These are phyloP conservation scores for Aspergillaceae sp. DNA, from an alignment of 2,329 filamentous ascomycete genomes.

Conservation along the genomic window DNA sequence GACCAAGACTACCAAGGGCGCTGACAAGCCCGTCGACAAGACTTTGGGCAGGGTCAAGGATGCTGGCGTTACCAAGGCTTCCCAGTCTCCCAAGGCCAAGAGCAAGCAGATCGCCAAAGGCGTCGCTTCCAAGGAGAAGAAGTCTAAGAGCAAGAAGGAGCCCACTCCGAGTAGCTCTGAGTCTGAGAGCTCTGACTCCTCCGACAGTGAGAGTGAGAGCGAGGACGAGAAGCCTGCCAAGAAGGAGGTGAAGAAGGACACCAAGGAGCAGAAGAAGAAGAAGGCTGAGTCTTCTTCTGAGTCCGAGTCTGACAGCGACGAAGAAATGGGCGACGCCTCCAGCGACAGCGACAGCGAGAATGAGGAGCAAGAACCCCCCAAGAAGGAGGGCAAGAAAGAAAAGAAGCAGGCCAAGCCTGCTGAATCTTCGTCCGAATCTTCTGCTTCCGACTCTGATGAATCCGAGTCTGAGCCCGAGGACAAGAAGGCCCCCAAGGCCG, in stretches of 20 bases:
- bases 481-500: constrained; percentile 15
- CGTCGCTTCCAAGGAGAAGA: constrained; percentile 32
- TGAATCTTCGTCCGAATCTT: constrained; percentile 19
- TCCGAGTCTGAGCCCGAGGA: constrained; percentile 8
- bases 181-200: constrained; percentile 25
- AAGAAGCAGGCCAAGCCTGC: constrained; percentile 13
- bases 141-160: constrained; percentile 35
- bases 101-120: constrained; percentile 38
- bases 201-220: constrained; percentile 23
- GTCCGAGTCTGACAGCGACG: constrained; percentile 20
- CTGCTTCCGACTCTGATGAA: constrained; percentile 26
- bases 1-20: constrained; percentile 34
- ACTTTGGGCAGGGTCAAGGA: constrained; percentile 41
- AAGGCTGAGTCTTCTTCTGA: constrained; percentile 19
- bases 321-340: constrained; percentile 14
- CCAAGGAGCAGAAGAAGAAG: constrained; percentile 13
- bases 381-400: constrained; percentile 26
- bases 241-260: constrained; percentile 18
- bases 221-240: constrained; percentile 23
- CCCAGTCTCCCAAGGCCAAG: constrained; percentile 37
- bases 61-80: constrained; percentile 37
- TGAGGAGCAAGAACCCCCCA: constrained; percentile 30
- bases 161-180: constrained; percentile 27
- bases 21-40: constrained; percentile 35
- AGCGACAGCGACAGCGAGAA: constrained; percentile 18